Base-by-base conservation (phyloP, 106 monocot species). In the Dendrobium chrysotoxum region DNA sequence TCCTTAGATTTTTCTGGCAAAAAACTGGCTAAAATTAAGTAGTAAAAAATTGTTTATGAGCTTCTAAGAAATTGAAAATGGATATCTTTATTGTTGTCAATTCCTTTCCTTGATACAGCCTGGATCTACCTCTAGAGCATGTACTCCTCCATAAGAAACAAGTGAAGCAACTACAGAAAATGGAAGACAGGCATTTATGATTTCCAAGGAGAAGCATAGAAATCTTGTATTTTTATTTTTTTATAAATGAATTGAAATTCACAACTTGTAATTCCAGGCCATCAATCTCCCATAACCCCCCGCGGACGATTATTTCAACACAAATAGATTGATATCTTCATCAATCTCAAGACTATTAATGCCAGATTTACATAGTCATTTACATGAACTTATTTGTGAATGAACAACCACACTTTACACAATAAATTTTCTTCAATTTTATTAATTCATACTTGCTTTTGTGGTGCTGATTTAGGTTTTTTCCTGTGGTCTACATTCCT, bases 91-190 rank as follows among this genome's bases (percentile, higher is more conserved):
- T 58, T 79, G 8, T 8, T 71, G 47, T 21, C 79, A 68, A 26
- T 28, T 16, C 44, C 30, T 44, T 79, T 75, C 67, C 18, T 57
- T 84, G 5, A 4, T 84, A 3, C 79, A 84, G 83, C 71, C 55
- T 79, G 74, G 72, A 42, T 79, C 83, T 39, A 79, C 64, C 8
- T 75, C 74, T 31, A 35, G 58, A 79, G 41, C 71, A 18, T 79
- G 83, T 74, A 74, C 83, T 45, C 23, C 78, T 81, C 75, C 58
- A 57, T 82, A 18, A 77, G 66, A 53, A 26, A 31, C 66, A 18
- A 39, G 40, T 44, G 78, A 58, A 35, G 58, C 54, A 38, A 57
- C 5, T n/a, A 40, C 58, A 18, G 35, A 35, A 15, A 13, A 78
- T 23, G 78, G 35, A 78, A 78, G 57, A 58, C 15, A 21, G 18